phyloP scores from a whole-genome alignment of 208 protist genomes.

The Leishmania guyanensis region DNA sequence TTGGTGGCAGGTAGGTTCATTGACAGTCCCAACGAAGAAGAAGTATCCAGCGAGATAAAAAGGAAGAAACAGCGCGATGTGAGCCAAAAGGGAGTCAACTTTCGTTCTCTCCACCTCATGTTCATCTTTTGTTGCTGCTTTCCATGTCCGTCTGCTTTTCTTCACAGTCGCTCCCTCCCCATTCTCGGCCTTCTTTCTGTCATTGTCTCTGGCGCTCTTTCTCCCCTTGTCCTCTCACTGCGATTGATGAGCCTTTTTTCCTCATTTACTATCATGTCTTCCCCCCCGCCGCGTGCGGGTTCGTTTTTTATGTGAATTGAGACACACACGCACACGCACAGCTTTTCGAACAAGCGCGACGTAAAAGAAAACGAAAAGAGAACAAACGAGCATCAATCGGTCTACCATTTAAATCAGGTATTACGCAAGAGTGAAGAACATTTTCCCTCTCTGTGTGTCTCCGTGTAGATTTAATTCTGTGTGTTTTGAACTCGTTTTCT shows the following conservation, averaged over 20 bases:
- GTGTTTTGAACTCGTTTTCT: background rate
- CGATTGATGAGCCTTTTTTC: too few relatives aligned
- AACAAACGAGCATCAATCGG: too few relatives aligned
- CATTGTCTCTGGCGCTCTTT: background rate
- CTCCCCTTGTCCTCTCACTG: background rate
- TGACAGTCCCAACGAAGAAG: background rate
- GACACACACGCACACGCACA: background rate
- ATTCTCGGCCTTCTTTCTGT: background rate
- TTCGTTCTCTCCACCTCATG: too few relatives aligned
- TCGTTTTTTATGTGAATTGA: background rate
- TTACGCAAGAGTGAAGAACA: too few relatives aligned
- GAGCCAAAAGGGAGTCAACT: too few relatives aligned
- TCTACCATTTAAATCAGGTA: too few relatives aligned
- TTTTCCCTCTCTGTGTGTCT: too few relatives aligned
- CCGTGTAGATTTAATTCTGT: background rate
- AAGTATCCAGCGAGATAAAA: too few relatives aligned
- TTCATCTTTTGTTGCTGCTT: too few relatives aligned
- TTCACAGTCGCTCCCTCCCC: background rate
- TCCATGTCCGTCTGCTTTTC: background rate
- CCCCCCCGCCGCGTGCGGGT: too few relatives aligned
- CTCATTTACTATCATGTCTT: background rate
- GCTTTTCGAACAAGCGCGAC: too few relatives aligned
- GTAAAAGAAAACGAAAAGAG: too few relatives aligned
- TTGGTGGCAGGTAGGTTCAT: background rate
- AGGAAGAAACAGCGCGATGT: background rate